Evolutionary conservation across 106 monocot genomes (phyloP).

Genomic region (Acorus gramineus): DNA sequence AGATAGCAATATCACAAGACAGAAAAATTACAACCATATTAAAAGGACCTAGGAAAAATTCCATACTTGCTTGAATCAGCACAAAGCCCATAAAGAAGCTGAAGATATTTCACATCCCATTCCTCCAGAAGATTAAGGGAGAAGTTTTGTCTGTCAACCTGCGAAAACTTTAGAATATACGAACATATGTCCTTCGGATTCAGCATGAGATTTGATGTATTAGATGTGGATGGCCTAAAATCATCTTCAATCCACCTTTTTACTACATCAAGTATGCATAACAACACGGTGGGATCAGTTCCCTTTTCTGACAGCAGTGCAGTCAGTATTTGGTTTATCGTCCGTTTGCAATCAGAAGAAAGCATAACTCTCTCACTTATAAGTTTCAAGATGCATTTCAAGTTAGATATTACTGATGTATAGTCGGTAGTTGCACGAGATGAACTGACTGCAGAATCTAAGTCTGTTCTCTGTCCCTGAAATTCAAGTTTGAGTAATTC

Average conservation of each 20-base stretch:
- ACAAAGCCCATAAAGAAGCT: conserved; percentile 88
- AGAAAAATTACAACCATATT: background rate
- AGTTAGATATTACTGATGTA: conserved; percentile 65
- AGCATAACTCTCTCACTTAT: conserved; percentile 87
- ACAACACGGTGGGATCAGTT: conserved; percentile 65
- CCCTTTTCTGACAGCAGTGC: conserved; percentile 79
- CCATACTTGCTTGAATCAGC: conserved; percentile 83
- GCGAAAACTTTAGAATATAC: conserved; percentile 83
- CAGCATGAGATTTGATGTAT: conserved; percentile 35
- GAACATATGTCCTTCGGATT: conserved; percentile 72
- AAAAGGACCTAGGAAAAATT: conserved; percentile 3
- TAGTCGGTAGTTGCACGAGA: conserved; percentile 34
- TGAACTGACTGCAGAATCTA: conserved; percentile 65
- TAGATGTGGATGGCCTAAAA: conserved; percentile 31
- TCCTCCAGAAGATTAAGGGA: conserved; percentile 46
- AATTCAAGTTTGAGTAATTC: background rate
- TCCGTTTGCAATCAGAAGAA: conserved; percentile 58
- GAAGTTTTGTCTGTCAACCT: conserved; percentile 78
- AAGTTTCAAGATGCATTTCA: conserved; percentile 68
- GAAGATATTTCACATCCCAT: conserved; percentile 91
- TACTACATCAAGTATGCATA: conserved; percentile 84
- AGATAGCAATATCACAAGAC: too few species aligned
- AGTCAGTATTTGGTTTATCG: conserved; percentile 67
- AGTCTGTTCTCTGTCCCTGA: conserved; percentile 71
- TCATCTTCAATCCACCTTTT: conserved; percentile 84